A percentile compares a stretch with the other conserved stretches of the same genome.
Conservation (phyloP, 805 yeast genomes). For the Metschnikowia chrysomelidarum region DNA sequence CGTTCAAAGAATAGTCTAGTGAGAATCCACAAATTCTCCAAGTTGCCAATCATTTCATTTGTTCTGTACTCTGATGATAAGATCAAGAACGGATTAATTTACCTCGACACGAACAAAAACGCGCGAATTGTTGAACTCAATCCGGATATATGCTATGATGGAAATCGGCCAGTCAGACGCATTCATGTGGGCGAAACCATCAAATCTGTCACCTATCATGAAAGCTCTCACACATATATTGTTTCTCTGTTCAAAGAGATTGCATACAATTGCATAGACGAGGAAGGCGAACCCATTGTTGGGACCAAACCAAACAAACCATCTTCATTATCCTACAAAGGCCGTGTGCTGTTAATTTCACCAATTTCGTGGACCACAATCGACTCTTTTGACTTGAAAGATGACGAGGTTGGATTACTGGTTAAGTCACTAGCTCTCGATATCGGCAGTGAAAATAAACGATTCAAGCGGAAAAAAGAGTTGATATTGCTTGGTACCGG, state of each 20-base stretch:
- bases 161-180: conserved; percentile 57
- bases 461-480: conserved; percentile 55
- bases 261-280: conserved; percentile 67
- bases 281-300: conserved; percentile 62
- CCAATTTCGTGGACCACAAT: conserved; percentile 76
- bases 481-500: conserved; percentile 80
- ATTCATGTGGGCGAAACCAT: conserved; percentile 58
- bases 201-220: conserved; percentile 68
- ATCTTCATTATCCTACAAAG: conserved; percentile 55
- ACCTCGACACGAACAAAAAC: conserved; percentile 65
- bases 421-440: conserved; percentile 54
- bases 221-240: conserved; percentile 57
- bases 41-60: conserved; percentile 63
- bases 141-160: conserved; percentile 50
- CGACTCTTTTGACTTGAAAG: conserved; percentile 63
- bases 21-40: conserved; percentile 63
- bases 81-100: conserved; percentile 55
- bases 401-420: conserved; percentile 62
- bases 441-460: conserved; percentile 40
- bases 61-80: conserved; percentile 48
- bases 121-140: conserved; percentile 61
- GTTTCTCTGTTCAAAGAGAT: conserved; percentile 58
- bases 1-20: conserved; percentile 65
- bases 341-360: conserved; percentile 63
- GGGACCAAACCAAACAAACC: conserved; percentile 54